phyloP scores from a whole-genome alignment of 306 rosid species.

The Malus asiatica region DNA sequence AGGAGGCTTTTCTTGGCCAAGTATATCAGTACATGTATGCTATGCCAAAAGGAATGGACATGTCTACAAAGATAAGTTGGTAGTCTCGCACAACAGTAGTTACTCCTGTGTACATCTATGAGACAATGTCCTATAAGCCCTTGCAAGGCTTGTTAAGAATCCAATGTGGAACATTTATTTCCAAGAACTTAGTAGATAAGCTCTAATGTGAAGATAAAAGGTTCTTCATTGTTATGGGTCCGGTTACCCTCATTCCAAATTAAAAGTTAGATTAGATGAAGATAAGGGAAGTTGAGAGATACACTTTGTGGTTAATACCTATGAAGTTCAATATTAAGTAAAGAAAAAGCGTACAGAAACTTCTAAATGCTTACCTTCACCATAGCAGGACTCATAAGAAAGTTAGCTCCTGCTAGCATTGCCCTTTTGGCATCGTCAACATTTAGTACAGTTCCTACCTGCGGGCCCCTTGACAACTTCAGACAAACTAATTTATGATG shows the following conservation, averaged over 20 bases:
- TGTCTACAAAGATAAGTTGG: not conserved
- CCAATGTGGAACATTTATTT: too few species aligned
- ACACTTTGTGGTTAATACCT: not conserved
- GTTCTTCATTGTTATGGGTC: not conserved
- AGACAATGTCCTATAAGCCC: too few species aligned
- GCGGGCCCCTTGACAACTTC: constrained; percentile 20
- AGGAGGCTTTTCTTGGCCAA: not conserved
- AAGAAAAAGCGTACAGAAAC: not conserved
- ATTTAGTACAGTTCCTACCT: constrained; percentile 90
- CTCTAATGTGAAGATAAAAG: not conserved
- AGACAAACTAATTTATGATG: constrained; percentile 8
- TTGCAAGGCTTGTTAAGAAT: too few species aligned
- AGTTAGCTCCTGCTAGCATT: constrained; percentile 75
- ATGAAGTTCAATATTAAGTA: not conserved
- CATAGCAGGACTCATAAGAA: constrained; percentile 79
- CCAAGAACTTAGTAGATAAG: not conserved
- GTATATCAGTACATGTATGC: not conserved
- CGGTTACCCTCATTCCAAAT: not conserved
- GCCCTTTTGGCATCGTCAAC: constrained; percentile 72
- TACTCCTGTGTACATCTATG: too few species aligned
- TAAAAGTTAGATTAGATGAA: not conserved
- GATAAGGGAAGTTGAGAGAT: not conserved
- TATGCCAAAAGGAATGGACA: not conserved
- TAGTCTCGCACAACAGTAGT: not conserved
- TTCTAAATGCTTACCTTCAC: constrained; percentile 47